Base-by-base conservation (phyloP, 495 filamentous ascomycete genomes). In the Hypoxylon cercidicola region DNA sequence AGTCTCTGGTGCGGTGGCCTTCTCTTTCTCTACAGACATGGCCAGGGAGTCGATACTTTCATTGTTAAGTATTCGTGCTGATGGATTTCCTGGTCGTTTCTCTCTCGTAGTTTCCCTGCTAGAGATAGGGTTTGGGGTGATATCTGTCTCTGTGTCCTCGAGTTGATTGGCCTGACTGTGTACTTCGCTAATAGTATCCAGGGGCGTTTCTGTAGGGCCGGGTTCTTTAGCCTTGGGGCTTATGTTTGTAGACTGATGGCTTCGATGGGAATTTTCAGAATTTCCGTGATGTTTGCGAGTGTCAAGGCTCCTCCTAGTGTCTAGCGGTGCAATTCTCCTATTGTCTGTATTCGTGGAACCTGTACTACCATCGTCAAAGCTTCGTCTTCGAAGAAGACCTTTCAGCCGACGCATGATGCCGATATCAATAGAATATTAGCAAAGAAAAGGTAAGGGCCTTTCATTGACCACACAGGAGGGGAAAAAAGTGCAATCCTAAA, bases 321-420 rank as follows among this genome's bases (percentile, higher is more conserved):
- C 50, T 16, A 20, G 20, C 3, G 11, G 4, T 16, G 9, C n/a
- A 23, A 13, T 4, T 25, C 32, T 37, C 25, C 12, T 20, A 4
- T 1, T 11, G 8, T 39, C 34, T 2, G 28, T 23, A 4, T 58
- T 20, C 1, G 39, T 11, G 19, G 32, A 7, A 9, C 5, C 20
- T 0, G 21, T 5, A 10, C 6, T 10, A 9, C 40, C 3, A 18
- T 51, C 55, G 4, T 40, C 25, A 19, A 37, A 30, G 13, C 50
- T 60, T 45, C 50, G 55, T 20, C 50, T 50, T 16, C 55, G 50
- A 13, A 60, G 23, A 6, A 55, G 37, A 23, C 43, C 45, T n/a
- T 54, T 66, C 0, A 66, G 37, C 21, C 49, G 32, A 4, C 19
- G 49, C 62, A 66, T 66, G 5, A n/a, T 55, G 9, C 15, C 18